A percentile compares a stretch with the other conserved stretches of the same genome.
Conservation (phyloP, 208 protist species). For the Balamuthia mandrillaris region DNA sequence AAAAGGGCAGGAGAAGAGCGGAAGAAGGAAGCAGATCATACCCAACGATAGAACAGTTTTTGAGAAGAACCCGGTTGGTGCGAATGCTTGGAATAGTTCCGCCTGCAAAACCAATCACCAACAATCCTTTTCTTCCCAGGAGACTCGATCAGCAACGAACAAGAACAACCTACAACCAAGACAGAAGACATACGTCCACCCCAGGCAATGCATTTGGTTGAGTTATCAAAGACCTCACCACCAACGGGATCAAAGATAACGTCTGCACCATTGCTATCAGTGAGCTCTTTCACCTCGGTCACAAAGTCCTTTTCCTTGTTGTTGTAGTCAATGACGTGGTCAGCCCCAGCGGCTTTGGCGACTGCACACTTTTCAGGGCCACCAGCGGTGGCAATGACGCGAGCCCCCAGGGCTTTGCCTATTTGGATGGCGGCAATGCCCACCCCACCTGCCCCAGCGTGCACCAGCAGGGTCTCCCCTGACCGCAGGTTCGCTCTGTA, state of each 20-base stretch:
- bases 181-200: background rate
- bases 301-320: conserved; percentile 3
- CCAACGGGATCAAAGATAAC: conserved; percentile 31
- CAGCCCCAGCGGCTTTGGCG: conserved; percentile 2
- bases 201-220: background rate
- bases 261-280: background rate
- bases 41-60: conserved; percentile 18
- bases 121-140: no score
- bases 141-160: background rate
- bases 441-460: conserved; percentile 32
- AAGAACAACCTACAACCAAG: background rate
- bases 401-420: conserved; percentile 13
- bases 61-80: conserved; percentile 8
- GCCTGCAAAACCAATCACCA: background rate
- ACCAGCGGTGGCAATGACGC: conserved; percentile 18
- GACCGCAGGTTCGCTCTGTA: background rate
- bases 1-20: background rate
- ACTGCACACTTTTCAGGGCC: background rate
- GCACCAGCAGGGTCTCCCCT: conserved; percentile 26
- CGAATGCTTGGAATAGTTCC: background rate
- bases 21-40: background rate
- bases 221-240: conserved; percentile 10
- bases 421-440: conserved; percentile 34
- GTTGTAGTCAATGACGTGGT: background rate
- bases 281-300: conserved; percentile 26